phyloP scores from a whole-genome alignment of 1,139 yeast species.

The Magnusiomyces magnusii region DNA sequence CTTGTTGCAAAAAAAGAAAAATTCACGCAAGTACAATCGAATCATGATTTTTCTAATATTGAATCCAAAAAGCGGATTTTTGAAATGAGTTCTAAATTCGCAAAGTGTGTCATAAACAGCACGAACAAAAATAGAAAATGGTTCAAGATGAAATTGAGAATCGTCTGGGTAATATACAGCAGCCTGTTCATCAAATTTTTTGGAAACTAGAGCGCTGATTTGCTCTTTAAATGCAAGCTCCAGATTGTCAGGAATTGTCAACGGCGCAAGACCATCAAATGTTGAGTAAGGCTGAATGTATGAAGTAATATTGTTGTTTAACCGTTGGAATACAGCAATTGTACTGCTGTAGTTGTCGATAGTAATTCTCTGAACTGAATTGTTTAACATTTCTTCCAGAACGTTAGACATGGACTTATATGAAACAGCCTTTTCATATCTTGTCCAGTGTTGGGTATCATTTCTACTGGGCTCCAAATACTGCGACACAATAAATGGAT shows the following conservation, averaged over 20 bases:
- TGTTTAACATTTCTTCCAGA: neutral
- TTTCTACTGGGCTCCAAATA: neutral
- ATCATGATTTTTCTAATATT: neutral
- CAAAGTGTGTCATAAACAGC: neutral
- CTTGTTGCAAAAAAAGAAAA: neutral
- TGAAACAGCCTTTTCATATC: neutral
- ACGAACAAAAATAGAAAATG: neutral
- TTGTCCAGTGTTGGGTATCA: neutral
- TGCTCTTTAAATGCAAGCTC: slow-evolving; percentile 4
- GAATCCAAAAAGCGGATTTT: neutral
- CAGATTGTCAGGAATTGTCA: neutral
- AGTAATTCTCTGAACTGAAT: neutral
- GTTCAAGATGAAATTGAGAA: neutral
- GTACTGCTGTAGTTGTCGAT: neutral
- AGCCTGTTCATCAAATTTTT: slow-evolving; percentile 1
- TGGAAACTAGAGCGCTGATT: neutral
- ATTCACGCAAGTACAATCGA: neutral
- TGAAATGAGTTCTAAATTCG: neutral
- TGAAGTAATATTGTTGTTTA: neutral
- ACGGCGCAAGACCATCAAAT: neutral
- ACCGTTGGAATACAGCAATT: neutral
- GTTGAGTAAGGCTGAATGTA: slow-evolving; percentile 5
- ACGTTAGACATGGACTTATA: neutral
- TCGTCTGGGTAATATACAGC: neutral
- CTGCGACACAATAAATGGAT: neutral